Evolutionary conservation across 2,329 filamentous ascomycete genomes (phyloP).

Genomic region (Ophiostoma sp.): DNA sequence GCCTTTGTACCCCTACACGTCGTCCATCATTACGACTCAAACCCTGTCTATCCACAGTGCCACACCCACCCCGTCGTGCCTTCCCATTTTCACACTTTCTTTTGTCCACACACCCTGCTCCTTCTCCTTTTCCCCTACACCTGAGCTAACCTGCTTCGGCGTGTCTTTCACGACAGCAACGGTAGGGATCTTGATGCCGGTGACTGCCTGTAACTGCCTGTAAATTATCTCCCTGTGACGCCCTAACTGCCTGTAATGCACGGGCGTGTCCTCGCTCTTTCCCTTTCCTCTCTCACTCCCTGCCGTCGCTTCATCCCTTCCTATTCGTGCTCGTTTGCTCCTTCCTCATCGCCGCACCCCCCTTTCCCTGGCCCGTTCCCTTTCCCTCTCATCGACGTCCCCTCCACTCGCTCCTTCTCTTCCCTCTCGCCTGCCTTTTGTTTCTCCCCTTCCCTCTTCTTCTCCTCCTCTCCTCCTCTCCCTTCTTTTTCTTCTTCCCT

Average conservation of each 20-base stretch:
- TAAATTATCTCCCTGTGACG: background rate
- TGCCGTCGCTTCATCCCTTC: background rate
- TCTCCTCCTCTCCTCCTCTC: constrained; percentile 6
- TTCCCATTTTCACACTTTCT: constrained; percentile 8
- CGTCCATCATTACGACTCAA: constrained; percentile 13
- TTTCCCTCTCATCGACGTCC: background rate
- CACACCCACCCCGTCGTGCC: constrained; percentile 4
- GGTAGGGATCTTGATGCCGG: no score
- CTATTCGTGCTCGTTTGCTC: constrained; percentile 8
- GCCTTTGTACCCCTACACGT: constrained; percentile 15
- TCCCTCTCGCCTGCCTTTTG: constrained; percentile 11
- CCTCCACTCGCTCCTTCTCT: background rate
- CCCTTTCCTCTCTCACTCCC: background rate
- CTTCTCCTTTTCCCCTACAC: constrained; percentile 4
- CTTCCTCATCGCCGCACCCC: constrained; percentile 9
- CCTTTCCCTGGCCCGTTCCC: constrained; percentile 16
- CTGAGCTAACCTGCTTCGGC: constrained; percentile 19
- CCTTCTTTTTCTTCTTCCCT: background rate
- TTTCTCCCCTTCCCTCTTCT: constrained; percentile 7
- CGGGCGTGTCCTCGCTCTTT: constrained; percentile 5
- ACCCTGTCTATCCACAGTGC: constrained; percentile 10
- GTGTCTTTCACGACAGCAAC: background rate
- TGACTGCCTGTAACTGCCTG: background rate
- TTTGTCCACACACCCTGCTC: constrained; percentile 17
- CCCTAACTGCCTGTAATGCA: background rate